Evolutionary conservation across 2,329 filamentous ascomycete species (phyloP), one percentile per base, ranked within the genome.

Genomic region (Pseudophaeomoniella oleicola): DNA sequence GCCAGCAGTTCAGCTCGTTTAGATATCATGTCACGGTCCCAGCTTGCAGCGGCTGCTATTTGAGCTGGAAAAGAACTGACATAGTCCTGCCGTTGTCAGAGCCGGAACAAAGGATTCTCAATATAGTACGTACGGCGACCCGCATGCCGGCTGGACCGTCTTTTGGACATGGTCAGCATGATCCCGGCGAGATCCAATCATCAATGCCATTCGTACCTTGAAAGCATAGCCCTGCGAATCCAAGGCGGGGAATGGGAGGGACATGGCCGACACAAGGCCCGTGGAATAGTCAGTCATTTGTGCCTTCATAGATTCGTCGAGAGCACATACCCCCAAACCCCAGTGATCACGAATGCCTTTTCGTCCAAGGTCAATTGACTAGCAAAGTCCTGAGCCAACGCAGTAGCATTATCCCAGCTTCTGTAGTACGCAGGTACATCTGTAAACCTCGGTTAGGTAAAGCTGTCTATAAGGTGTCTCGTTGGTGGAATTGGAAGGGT

Each of bases 1-100:
- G 67, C 73, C 61, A 78, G 71, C 31, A 64, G 63, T 3, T 58
- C 52, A 0, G 59, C 72, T 11, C 71, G 54, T 30, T 63, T 53
- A 34, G 71, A 67, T 0, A 71, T 67, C 40, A 75, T 49, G 5
- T 63, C 62, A 34, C 55, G 58, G 41, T 76, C 69, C 72, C 72
- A 77, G 2, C 56, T 53, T 6, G 61, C 58, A 9, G 59, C 62
- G 5, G 58, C 52, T 34, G 58, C 57, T 12, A 65, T 46, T 5
- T 55, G 60, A 2, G 57, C 56, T 4, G 62, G 57, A 35, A 57
- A 64, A 2, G 53, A 59, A 33, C 55, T 62, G 4, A 65, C 59
- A 2, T 54, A 55, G 19, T 64, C 59, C 1, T 56, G 18, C 6
- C 50, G 15, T 13, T 17, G 13, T 14, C 13, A 13, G 13, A 9